Evolutionary conservation across 2,329 filamentous ascomycete genomes (phyloP).

Genomic region (Podosphaera fusca): DNA sequence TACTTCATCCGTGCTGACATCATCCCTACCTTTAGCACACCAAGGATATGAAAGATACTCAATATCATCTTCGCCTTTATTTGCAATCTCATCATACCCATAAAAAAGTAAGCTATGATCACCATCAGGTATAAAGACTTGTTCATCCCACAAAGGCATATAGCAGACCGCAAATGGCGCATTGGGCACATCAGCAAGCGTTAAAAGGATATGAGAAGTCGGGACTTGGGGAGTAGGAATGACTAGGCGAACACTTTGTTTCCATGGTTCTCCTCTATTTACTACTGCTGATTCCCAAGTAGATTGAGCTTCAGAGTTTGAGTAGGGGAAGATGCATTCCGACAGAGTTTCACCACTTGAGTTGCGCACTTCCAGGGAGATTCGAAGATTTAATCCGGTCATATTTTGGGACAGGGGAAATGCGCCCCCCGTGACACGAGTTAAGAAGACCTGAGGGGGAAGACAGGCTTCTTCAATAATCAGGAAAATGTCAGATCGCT

Average conservation of each 20-base stretch:
- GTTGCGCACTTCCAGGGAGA: constrained; percentile 73
- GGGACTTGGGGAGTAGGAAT: constrained; percentile 61
- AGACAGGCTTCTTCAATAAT: constrained; percentile 63
- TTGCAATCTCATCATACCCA: constrained; percentile 63
- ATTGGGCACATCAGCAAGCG: constrained; percentile 63
- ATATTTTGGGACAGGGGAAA: constrained; percentile 39
- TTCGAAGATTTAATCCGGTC: constrained; percentile 53
- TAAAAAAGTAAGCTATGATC: constrained; percentile 63
- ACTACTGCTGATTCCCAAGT: constrained; percentile 73
- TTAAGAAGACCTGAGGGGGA: constrained; percentile 48
- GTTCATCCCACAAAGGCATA: constrained; percentile 80
- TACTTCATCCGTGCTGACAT: constrained; percentile 45
- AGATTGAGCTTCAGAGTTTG: constrained; percentile 55
- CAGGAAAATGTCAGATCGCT: constrained; percentile 84
- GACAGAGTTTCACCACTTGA: constrained; percentile 62
- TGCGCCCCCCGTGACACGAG: constrained; percentile 30
- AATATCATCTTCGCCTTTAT: constrained; percentile 38
- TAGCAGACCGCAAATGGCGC: constrained; percentile 80
- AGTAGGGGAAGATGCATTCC: constrained; percentile 67
- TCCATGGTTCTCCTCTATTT: constrained; percentile 64
- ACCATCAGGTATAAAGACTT: constrained; percentile 76
- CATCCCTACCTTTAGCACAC: constrained; percentile 42
- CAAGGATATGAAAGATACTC: constrained; percentile 75
- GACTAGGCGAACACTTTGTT: constrained; percentile 63
- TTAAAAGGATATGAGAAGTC: constrained; percentile 70